Conservation (phyloP, 345 rosid species). For the Salix suchowensis region DNA sequence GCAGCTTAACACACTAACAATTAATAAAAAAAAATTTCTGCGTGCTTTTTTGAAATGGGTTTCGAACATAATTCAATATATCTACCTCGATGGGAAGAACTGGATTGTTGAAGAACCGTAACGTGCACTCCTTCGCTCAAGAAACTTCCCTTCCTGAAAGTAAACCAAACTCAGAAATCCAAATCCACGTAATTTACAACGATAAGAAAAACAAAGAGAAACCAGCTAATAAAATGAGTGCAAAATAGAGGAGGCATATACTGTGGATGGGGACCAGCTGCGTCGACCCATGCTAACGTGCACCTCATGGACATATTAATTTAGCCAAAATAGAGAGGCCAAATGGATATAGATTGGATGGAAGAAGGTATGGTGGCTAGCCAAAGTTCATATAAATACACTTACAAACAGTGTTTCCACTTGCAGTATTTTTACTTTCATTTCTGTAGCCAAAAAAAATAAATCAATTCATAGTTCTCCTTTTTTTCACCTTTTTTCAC, state of each 20-base stretch:
- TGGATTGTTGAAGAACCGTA: conserved; percentile 23
- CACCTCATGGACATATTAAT: conserved; percentile 51
- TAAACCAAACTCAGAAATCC: conserved; percentile 26
- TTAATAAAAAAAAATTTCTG: neutral
- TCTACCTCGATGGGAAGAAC: conserved; percentile 44
- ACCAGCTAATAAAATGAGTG: conserved; percentile 7
- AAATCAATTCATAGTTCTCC: conserved; percentile 23
- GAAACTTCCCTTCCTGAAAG: conserved; percentile 28
- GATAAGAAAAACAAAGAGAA: conserved; percentile 11
- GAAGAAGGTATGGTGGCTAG: conserved; percentile 50
- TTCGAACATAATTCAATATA: neutral
- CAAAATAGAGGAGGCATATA: conserved; percentile 26
- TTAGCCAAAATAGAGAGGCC: conserved; percentile 21
- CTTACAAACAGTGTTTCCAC: conserved; percentile 40
- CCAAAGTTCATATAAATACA: conserved; percentile 52
- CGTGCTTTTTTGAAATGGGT: neutral
- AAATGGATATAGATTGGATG: conserved; percentile 33
- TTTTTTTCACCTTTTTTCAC: conserved; percentile 32
- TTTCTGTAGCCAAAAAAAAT: conserved; percentile 13
- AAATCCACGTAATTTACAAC: conserved; percentile 14
- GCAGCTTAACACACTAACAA: conserved; percentile 4
- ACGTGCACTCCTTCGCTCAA: conserved; percentile 32
- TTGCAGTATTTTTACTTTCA: conserved; percentile 22
- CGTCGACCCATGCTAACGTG: conserved; percentile 66
- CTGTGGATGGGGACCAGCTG: conserved; percentile 60